Evolutionary conservation across 225 moss, liverwort and hornwort species (phyloP).

Genomic region (Marchantia polymorpha): DNA sequence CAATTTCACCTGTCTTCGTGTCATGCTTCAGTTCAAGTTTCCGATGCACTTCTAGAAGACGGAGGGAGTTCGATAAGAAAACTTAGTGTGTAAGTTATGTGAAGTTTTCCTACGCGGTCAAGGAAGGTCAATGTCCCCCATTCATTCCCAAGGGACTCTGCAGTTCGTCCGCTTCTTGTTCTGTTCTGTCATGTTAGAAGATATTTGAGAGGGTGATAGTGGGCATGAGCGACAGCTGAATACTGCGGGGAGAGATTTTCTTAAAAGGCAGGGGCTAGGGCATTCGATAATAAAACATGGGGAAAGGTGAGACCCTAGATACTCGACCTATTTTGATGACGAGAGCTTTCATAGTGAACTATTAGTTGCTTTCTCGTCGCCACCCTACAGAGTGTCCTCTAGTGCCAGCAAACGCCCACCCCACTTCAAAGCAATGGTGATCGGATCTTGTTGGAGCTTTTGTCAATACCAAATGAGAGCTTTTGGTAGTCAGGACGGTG

Average conservation of each 20-base stretch:
- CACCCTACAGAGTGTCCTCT: not conserved
- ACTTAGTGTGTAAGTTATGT: no score
- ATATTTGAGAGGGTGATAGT: not conserved
- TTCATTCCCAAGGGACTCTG: no score
- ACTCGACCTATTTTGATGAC: not conserved
- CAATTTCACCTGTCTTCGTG: no score
- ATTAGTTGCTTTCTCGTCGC: not conserved
- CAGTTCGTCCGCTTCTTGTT: no score
- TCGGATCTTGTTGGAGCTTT: not conserved
- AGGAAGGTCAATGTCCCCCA: no score
- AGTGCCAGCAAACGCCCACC: not conserved
- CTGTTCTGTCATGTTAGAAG: not conserved
- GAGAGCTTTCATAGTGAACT: not conserved
- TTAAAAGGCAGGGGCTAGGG: not conserved
- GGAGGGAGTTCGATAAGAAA: no score
- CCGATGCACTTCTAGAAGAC: no score
- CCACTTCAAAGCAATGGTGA: not conserved
- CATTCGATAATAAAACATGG: not conserved
- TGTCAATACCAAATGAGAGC: not conserved
- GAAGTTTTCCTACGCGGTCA: no score
- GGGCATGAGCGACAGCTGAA: not conserved
- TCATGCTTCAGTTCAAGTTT: no score
- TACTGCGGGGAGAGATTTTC: not conserved
- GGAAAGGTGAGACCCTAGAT: not conserved
- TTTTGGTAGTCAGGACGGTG: not conserved